Percentiles rank a stretch among this genome's conserved stretches.
These are phyloP conservation scores for Russula brevipes DNA, from an alignment of 768 basidiomycete species.

Conservation along the genomic window DNA sequence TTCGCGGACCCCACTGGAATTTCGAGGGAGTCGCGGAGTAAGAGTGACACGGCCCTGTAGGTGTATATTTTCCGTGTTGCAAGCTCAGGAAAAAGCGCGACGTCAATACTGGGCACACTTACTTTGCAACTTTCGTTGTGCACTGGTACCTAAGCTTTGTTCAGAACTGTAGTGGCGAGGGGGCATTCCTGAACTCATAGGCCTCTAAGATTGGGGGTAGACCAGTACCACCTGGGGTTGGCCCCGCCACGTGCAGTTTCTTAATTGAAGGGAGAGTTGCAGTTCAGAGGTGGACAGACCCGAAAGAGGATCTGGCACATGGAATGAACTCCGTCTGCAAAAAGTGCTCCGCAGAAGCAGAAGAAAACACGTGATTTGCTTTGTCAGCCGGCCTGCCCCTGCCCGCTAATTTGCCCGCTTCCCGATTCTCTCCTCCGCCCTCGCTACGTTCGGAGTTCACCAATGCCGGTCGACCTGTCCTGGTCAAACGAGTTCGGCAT, in stretches of 20 bases:
- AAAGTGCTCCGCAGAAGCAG: no score
- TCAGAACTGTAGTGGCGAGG: constrained; percentile 79
- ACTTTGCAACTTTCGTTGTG: constrained; percentile 67
- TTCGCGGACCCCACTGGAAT: constrained; percentile 58
- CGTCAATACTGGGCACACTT: constrained; percentile 24
- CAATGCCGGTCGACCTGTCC: no score
- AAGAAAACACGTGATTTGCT: no score
- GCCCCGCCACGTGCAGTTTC: constrained; percentile 29
- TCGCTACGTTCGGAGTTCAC: no score
- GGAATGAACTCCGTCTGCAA: no score
- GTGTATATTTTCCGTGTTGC: constrained; percentile 60
- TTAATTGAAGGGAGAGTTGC: constrained; percentile 46
- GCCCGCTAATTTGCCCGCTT: no score
- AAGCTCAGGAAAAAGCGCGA: neutral
- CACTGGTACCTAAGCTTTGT: constrained; percentile 55
- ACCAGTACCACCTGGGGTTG: neutral
- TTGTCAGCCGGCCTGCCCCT: no score
- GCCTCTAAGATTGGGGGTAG: neutral
- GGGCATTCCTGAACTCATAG: constrained; percentile 72
- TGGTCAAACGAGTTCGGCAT: no score
- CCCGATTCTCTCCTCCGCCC: no score
- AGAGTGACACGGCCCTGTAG: constrained; percentile 86
- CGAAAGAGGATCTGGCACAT: no score
- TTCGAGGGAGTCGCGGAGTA: constrained; percentile 80
- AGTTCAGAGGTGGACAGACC: no score